phyloP scores from a whole-genome alignment of 1,284 basidiomycete species.

The Pseudozyma tsukubaensis region DNA sequence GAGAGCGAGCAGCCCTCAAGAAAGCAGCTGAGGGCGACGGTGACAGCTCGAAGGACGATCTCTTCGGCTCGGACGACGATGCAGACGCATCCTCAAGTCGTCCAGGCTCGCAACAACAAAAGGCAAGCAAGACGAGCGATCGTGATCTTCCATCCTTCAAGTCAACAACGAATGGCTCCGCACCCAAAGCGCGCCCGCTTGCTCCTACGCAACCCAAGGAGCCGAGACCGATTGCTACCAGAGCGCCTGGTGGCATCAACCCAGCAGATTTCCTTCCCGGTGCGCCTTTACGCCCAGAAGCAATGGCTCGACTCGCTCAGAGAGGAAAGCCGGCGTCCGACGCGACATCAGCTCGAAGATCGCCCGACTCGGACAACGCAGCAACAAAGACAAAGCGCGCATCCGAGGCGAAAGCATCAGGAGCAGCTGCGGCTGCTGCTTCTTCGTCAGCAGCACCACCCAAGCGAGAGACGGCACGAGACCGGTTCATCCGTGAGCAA shows the following conservation, averaged over 20 bases:
- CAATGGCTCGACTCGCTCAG: conserved; percentile 31
- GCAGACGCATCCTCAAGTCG: neutral
- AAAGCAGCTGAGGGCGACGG: conserved; percentile 11
- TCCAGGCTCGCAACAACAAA: conserved; percentile 2
- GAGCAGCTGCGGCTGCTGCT: conserved; percentile 11
- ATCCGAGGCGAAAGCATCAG: neutral
- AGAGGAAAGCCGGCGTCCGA: conserved; percentile 16
- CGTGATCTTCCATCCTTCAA: neutral
- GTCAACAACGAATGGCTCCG: neutral
- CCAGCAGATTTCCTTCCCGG: conserved; percentile 58
- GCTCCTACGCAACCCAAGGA: conserved; percentile 17
- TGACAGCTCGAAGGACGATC: conserved; percentile 23
- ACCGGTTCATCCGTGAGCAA: conserved; percentile 60
- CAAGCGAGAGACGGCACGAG: conserved; percentile 50
- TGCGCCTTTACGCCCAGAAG: conserved; percentile 39
- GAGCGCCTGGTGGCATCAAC: conserved; percentile 38
- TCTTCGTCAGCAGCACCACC: conserved; percentile 19
- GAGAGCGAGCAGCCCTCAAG: conserved; percentile 20
- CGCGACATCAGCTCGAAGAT: conserved; percentile 3
- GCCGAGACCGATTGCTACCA: conserved; percentile 8
- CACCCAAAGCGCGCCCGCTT: neutral
- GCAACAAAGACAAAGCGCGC: conserved; percentile 5
- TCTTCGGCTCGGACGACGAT: conserved; percentile 40
- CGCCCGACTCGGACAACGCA: conserved; percentile 19
- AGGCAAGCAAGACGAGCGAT: conserved; percentile 5